These are phyloP conservation scores for Chrysoporthe deuterocubensis DNA, from an alignment of 2,329 filamentous ascomycete species.

Conservation along the genomic window DNA sequence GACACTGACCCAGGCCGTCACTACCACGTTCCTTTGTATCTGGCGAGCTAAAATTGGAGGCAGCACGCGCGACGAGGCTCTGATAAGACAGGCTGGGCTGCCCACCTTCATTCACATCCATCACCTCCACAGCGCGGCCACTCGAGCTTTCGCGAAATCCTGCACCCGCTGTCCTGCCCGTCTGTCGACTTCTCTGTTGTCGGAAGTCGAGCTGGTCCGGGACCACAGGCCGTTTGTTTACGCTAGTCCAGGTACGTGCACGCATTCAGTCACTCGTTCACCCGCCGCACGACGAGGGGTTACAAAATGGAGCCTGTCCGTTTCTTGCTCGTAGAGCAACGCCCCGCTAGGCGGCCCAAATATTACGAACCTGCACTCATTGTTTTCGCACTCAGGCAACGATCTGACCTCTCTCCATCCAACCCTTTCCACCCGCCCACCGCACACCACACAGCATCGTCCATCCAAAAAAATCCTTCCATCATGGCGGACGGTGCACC, in stretches of 20 bases:
- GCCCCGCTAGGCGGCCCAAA: conserved; percentile 27
- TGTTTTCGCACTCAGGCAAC: conserved; percentile 28
- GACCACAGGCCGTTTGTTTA: conserved; percentile 2
- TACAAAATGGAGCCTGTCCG: conserved; percentile 25
- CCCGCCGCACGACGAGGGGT: conserved; percentile 21
- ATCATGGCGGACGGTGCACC: conserved; percentile 70
- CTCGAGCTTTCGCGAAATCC: neutral
- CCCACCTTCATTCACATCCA: neutral
- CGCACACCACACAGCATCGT: conserved; percentile 27
- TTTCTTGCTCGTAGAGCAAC: conserved; percentile 24
- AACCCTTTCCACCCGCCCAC: conserved; percentile 34
- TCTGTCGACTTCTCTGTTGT: conserved; percentile 11
- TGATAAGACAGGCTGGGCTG: conserved; percentile 4
- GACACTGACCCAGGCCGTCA: neutral
- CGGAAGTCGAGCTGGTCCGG: neutral
- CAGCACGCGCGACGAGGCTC: conserved; percentile 23
- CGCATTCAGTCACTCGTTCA: neutral
- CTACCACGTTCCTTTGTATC: conserved; percentile 26
- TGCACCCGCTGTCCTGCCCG: neutral
- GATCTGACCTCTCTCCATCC: conserved; percentile 8
- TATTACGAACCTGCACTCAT: conserved; percentile 30
- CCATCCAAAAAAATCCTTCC: conserved; percentile 31
- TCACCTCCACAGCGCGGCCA: neutral
- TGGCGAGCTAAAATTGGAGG: neutral
- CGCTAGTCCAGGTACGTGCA: conserved; percentile 8